Conservation (phyloP, 768 basidiomycete genomes). For the Gloeopeniophorella convolvens region DNA sequence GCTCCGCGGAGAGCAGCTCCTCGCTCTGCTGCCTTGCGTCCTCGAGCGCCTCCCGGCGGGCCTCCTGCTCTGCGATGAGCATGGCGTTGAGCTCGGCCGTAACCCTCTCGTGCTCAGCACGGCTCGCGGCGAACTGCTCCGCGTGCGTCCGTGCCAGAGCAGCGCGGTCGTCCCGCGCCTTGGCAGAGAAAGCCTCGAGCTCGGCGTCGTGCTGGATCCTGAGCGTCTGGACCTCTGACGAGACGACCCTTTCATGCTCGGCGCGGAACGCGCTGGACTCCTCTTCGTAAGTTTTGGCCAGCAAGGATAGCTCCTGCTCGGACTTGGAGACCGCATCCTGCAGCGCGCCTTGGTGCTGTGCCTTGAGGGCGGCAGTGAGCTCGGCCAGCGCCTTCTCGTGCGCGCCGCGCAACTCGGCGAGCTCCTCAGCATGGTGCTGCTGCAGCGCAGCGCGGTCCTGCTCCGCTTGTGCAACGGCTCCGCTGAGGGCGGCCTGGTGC, state of each 20-base stretch:
- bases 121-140: slow-evolving; percentile 2
- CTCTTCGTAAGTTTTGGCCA: slow-evolving; percentile 35
- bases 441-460: slow-evolving; percentile 32
- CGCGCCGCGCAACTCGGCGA: slow-evolving; percentile 33
- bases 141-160: not conserved
- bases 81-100: slow-evolving; percentile 33
- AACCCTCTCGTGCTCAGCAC: slow-evolving; percentile 10
- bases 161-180: not conserved
- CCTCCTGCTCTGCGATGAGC: slow-evolving; percentile 33
- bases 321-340: slow-evolving; percentile 20
- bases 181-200: slow-evolving; percentile 1
- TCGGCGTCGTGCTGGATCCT: slow-evolving; percentile 5
- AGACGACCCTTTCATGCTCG: slow-evolving; percentile 43
- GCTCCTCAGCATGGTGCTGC: slow-evolving; percentile 37
- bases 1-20: slow-evolving; percentile 39
- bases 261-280: slow-evolving; percentile 34
- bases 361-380: slow-evolving; percentile 3
- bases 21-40: slow-evolving; percentile 30
- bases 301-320: slow-evolving; percentile 28
- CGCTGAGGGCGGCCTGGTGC: slow-evolving; percentile 39
- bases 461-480: slow-evolving; percentile 27
- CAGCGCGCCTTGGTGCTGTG: slow-evolving; percentile 14
- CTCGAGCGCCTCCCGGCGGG: slow-evolving; percentile 33
- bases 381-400: slow-evolving; percentile 39
- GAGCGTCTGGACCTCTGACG: not conserved